Evolutionary conservation across 164 flowering plant genomes (phyloP), one percentile per base, ranked within the genome.

Genomic region (Euptelea pleiosperma): DNA sequence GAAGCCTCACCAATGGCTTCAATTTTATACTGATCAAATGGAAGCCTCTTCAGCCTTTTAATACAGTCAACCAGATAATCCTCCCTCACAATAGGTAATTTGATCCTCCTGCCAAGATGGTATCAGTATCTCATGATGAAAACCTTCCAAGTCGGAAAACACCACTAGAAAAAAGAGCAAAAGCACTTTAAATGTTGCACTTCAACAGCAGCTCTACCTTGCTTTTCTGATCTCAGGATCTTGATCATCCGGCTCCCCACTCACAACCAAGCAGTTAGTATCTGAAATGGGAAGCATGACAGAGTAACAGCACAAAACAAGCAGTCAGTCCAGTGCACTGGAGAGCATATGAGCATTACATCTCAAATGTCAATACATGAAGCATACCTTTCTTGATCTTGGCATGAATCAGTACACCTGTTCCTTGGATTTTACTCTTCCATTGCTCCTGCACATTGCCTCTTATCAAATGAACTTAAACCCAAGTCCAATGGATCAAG

Each of bases 61-160:
- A 83, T 66, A 73, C 97, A 86, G 31, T 89, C 89, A 65, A 74
- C 80, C 65, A 94, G 60, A 79, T 91, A 94, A 55, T 82, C 85
- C 68, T 89, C 93, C 70, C 97, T 77, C 16, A 94, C 85, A 57
- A 91, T 74, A 34, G 97, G 91, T 58, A 89, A 4, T 68, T 82
- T 85, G 96, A 89, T 80, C 76, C 82, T 83, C 86, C 97, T 94
- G 80, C 52, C 58, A 58, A 52, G 52, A 62, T 24, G 10, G 37
- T 55, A 66, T 8, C 31, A 56, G 40, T 19, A 36, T 31, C 25
- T 33, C 52, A 57, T 15, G 4, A 31, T 21, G 9, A 57, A 48
- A 24, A 9, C 18, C 14, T 60, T 24, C 18, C 26, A 25, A 42
- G 11, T 25, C 21, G 2, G 3, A 50, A 31, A 42, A 39, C 42